These are phyloP conservation scores for Hylodesmum podocarpum DNA, from an alignment of 306 rosid genomes.

Conservation along the genomic window DNA sequence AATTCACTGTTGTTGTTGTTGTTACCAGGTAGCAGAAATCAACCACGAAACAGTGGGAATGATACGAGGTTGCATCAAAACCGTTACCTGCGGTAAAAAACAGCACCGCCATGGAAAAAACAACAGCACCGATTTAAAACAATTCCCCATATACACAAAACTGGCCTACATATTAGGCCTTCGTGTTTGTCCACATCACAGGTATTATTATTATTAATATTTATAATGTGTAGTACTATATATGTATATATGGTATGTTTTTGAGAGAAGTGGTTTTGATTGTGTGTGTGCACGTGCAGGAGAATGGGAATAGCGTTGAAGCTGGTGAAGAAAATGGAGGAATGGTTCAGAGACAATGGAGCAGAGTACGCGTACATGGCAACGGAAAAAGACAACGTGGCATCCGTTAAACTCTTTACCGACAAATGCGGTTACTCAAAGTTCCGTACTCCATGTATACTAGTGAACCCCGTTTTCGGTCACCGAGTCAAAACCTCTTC, in stretches of 20 bases:
- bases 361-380: constrained; percentile 94
- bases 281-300: constrained; percentile 39
- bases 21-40: constrained; percentile 71
- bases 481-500: constrained; percentile 44
- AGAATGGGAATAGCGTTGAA: constrained; percentile 85
- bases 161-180: constrained; percentile 86
- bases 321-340: constrained; percentile 64
- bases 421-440: constrained; percentile 85
- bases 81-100: constrained; percentile 88
- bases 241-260: no score
- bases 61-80: constrained; percentile 91
- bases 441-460: constrained; percentile 82
- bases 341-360: constrained; percentile 79
- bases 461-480: constrained; percentile 84
- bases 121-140: constrained; percentile 18
- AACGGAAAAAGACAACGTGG: constrained; percentile 81
- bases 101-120: constrained; percentile 42
- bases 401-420: constrained; percentile 77
- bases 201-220: no score
- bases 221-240: no score
- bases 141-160: constrained; percentile 68
- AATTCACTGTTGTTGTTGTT: not conserved
- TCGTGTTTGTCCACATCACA: constrained; percentile 80
- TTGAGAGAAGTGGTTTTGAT: no score
- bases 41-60: constrained; percentile 75